Conservation (phyloP, 345 rosid genomes). For the Rhodomyrtus tomentosa region DNA sequence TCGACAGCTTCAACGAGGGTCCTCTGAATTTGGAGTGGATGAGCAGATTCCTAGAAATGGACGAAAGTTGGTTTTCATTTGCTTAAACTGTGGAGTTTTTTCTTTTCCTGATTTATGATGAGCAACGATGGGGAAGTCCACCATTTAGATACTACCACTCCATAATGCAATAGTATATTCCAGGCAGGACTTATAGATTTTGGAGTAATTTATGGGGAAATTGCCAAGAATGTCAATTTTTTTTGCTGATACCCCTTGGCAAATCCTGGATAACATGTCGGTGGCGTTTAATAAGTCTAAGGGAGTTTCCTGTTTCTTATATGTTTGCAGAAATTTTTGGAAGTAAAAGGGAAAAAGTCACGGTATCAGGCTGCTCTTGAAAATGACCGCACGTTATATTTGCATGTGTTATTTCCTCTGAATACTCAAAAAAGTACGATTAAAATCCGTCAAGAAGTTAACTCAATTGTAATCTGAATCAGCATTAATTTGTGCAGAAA, state of each 20-base stretch:
- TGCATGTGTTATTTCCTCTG: neutral
- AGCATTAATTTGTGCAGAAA: neutral
- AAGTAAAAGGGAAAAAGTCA: neutral
- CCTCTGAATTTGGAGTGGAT: conserved; percentile 30
- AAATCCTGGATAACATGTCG: neutral
- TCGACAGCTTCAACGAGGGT: conserved; percentile 51
- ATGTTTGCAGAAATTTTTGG: neutral
- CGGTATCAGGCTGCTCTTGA: neutral
- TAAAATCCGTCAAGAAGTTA: neutral
- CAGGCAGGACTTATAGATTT: neutral
- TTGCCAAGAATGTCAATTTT: neutral
- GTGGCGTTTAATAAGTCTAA: neutral
- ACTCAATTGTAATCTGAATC: neutral
- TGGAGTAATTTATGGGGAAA: neutral
- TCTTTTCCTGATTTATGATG: neutral
- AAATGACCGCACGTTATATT: neutral
- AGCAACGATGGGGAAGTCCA: neutral
- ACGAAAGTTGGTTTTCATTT: conserved; percentile 15
- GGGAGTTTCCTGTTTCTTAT: neutral
- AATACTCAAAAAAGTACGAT: neutral
- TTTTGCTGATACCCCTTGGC: neutral
- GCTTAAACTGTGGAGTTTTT: neutral
- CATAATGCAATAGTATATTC: neutral
- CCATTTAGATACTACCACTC: neutral
- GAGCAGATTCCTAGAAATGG: conserved; percentile 15